These are phyloP conservation scores for Saccharomyces hybrid DNA, from an alignment of 1,139 yeast genomes.

Conservation along the genomic window DNA sequence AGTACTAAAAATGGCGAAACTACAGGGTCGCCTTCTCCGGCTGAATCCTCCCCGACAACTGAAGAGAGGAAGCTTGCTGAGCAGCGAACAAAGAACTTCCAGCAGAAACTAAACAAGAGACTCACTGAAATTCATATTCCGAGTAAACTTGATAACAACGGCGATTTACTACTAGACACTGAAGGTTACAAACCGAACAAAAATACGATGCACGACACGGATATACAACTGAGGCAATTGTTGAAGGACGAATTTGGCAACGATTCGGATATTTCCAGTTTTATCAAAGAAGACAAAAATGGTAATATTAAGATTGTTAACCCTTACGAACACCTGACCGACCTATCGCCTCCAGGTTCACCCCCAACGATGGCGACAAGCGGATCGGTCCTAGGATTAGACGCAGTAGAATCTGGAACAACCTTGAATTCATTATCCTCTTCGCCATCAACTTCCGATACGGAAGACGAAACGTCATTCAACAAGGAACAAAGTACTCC, in stretches of 20 bases:
- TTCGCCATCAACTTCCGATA: conserved; percentile 4
- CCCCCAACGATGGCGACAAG: conserved; percentile 24
- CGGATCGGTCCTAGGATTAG: conserved; percentile 12
- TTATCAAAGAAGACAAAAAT: conserved; percentile 55
- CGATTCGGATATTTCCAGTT: conserved; percentile 42
- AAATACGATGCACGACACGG: conserved; percentile 61
- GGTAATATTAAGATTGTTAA: conserved; percentile 64
- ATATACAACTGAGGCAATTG: conserved; percentile 62
- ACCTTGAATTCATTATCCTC: conserved; percentile 5
- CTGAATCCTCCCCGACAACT: background rate
- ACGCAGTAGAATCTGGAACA: background rate
- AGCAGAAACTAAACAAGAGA: conserved; percentile 53
- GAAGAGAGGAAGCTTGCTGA: conserved; percentile 4
- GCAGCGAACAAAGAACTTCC: conserved; percentile 29
- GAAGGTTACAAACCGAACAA: conserved; percentile 92
- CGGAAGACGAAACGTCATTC: background rate
- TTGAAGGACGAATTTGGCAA: conserved; percentile 62
- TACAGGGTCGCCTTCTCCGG: background rate
- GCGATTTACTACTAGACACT: conserved; percentile 87
- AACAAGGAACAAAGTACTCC: background rate
- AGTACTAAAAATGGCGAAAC: background rate
- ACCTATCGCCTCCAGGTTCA: conserved; percentile 12
- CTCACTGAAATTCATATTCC: conserved; percentile 73
- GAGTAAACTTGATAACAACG: conserved; percentile 79
- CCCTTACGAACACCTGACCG: conserved; percentile 33